Percentiles rank a stretch among this genome's conserved stretches.
These are phyloP conservation scores for Tolypocladium endophyticum DNA, from an alignment of 2,329 filamentous ascomycete genomes.

Conservation along the genomic window DNA sequence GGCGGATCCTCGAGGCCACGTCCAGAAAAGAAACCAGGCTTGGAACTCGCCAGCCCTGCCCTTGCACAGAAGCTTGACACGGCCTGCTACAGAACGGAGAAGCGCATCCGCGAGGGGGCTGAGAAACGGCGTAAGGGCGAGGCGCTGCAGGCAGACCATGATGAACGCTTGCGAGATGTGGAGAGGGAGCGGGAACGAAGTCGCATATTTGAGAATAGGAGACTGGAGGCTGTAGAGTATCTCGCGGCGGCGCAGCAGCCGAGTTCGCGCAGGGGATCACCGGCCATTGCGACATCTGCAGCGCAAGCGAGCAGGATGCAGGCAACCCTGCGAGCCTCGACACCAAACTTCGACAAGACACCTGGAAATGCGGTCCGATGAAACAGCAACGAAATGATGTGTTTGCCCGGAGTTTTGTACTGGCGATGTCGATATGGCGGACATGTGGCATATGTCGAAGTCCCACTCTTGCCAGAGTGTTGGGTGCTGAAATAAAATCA, in stretches of 20 bases:
- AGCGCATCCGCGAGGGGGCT: slow-evolving; percentile 26
- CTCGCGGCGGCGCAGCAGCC: slow-evolving; percentile 19
- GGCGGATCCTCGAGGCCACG: slow-evolving; percentile 39
- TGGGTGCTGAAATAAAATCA: background rate
- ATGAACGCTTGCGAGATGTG: slow-evolving; percentile 28
- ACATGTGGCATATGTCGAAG: background rate
- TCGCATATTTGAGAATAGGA: slow-evolving; percentile 35
- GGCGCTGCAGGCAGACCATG: slow-evolving; percentile 34
- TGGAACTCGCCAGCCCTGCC: slow-evolving; percentile 24
- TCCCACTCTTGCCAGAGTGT: background rate
- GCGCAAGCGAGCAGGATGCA: slow-evolving; percentile 7
- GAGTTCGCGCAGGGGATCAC: slow-evolving; percentile 17
- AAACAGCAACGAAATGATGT: background rate
- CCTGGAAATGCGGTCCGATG: background rate
- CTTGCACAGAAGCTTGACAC: slow-evolving; percentile 37
- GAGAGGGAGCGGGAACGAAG: slow-evolving; percentile 38
- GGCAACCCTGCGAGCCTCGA: slow-evolving; percentile 6
- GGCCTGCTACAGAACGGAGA: slow-evolving; percentile 34
- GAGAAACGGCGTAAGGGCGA: slow-evolving; percentile 30
- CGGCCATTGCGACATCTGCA: slow-evolving; percentile 13
- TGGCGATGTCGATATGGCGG: background rate
- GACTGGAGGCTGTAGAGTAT: slow-evolving; percentile 33
- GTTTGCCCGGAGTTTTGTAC: background rate
- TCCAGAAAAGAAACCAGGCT: slow-evolving; percentile 9
- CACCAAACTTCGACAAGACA: slow-evolving; percentile 12